Evolutionary conservation across 2,329 filamentous ascomycete species (phyloP).

Genomic region (Fusarium sororula): DNA sequence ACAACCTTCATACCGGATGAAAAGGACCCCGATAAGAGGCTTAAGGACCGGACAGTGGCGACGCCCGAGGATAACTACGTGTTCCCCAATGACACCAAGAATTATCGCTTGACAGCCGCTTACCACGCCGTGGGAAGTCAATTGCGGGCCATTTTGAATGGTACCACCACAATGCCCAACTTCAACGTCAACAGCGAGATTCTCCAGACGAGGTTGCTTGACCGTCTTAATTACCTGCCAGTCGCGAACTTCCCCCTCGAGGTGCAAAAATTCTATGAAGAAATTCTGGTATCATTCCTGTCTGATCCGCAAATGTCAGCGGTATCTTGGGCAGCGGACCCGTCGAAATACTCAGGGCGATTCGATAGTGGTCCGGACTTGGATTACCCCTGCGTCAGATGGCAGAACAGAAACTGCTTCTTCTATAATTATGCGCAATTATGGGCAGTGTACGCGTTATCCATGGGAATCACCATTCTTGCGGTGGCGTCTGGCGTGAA

Average conservation of each 20-base stretch:
- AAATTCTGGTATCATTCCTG: conserved; percentile 38
- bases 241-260: conserved; percentile 26
- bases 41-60: conserved; percentile 32
- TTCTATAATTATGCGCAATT: conserved; percentile 34
- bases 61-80: conserved; percentile 34
- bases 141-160: conserved; percentile 33
- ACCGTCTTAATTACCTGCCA: conserved; percentile 36
- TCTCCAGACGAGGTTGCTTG: conserved; percentile 34
- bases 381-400: conserved; percentile 27
- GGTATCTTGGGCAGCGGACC: conserved; percentile 38
- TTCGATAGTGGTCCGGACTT: conserved; percentile 5
- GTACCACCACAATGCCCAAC: conserved; percentile 37
- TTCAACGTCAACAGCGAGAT: conserved; percentile 28
- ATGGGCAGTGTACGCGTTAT: conserved; percentile 37
- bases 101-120: conserved; percentile 33
- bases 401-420: conserved; percentile 33
- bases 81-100: conserved; percentile 19
- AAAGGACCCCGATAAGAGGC: conserved; percentile 25
- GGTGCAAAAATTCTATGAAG: conserved; percentile 40
- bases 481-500: conserved; percentile 29
- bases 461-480: conserved; percentile 34
- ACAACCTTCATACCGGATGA: conserved; percentile 21
- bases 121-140: conserved; percentile 36
- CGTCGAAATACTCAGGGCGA: conserved; percentile 21
- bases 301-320: conserved; percentile 39